phyloP scores from a whole-genome alignment of 2,329 filamentous ascomycete genomes.

The Xylariaceae sp. region DNA sequence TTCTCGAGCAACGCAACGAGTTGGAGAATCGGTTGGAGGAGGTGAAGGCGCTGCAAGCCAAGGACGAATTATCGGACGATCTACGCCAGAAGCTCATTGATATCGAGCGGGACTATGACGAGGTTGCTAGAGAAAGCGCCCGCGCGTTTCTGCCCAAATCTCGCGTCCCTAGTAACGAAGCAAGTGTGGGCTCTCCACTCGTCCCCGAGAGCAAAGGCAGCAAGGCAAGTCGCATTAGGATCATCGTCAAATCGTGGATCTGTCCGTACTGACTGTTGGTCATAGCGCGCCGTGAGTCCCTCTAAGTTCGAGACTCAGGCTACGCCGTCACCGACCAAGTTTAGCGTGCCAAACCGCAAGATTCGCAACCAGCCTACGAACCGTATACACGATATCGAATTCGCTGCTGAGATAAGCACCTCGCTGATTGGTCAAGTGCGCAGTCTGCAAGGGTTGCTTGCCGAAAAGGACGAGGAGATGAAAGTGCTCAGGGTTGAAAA shows the following conservation, averaged over 20 bases:
- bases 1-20: slow-evolving; percentile 82
- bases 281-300: slow-evolving; percentile 64
- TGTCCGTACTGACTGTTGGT: slow-evolving; percentile 15
- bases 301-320: slow-evolving; percentile 80
- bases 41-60: slow-evolving; percentile 70
- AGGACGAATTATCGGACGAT: slow-evolving; percentile 75
- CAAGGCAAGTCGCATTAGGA: slow-evolving; percentile 39
- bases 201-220: slow-evolving; percentile 47
- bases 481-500: slow-evolving; percentile 70
- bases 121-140: slow-evolving; percentile 83
- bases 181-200: slow-evolving; percentile 46
- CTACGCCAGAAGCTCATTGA: slow-evolving; percentile 77
- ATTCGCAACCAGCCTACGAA: slow-evolving; percentile 84
- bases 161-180: slow-evolving; percentile 67
- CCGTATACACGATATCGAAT: slow-evolving; percentile 91
- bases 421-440: slow-evolving; percentile 91
- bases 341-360: slow-evolving; percentile 80
- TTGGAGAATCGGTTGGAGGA: slow-evolving; percentile 77
- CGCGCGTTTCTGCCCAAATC: slow-evolving; percentile 83
- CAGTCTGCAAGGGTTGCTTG: slow-evolving; percentile 76
- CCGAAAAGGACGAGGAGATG: slow-evolving; percentile 82
- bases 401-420: slow-evolving; percentile 96
- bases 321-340: slow-evolving; percentile 80
- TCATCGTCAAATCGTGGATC: neutral
- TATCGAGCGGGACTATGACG: slow-evolving; percentile 91